Conservation (phyloP, 768 basidiomycete species). For the Lentinula boryana region DNA sequence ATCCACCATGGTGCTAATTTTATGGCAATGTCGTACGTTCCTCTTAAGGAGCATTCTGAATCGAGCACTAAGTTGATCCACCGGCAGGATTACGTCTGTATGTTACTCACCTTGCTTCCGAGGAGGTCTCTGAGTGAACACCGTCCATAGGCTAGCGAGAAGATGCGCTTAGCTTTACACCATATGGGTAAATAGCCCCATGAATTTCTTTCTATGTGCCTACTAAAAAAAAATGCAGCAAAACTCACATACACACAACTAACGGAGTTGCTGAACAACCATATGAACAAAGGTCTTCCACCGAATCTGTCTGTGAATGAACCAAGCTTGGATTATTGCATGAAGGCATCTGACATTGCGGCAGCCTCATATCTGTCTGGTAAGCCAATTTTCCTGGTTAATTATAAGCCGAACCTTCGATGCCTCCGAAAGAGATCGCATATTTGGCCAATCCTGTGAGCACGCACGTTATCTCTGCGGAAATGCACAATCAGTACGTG, state of each 20-base stretch:
- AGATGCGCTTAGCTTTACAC: conserved; percentile 31
- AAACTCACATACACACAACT: conserved; percentile 37
- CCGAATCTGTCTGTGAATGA: conserved; percentile 48
- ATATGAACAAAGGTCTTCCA: conserved; percentile 56
- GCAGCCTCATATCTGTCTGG: conserved; percentile 44
- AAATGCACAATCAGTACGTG: neutral
- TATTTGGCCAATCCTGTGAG: neutral
- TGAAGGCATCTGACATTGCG: conserved; percentile 56
- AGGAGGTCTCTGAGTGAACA: conserved; percentile 25
- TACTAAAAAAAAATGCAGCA: conserved; percentile 18
- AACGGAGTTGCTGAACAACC: conserved; percentile 51
- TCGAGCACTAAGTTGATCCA: neutral
- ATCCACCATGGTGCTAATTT: conserved; percentile 65
- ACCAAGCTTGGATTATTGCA: conserved; percentile 52
- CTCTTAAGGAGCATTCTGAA: neutral
- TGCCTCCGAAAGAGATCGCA: conserved; percentile 34
- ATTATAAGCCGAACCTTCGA: neutral
- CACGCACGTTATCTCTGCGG: neutral
- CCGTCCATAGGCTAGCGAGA: conserved; percentile 25
- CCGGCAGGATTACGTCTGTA: neutral
- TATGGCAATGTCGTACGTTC: conserved; percentile 59
- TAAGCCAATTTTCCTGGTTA: neutral
- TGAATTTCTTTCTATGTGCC: conserved; percentile 19
- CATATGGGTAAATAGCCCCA: conserved; percentile 21
- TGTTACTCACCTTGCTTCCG: neutral